These are phyloP conservation scores for Sesbania bispinosa DNA, from an alignment of 306 rosid species.

Conservation along the genomic window DNA sequence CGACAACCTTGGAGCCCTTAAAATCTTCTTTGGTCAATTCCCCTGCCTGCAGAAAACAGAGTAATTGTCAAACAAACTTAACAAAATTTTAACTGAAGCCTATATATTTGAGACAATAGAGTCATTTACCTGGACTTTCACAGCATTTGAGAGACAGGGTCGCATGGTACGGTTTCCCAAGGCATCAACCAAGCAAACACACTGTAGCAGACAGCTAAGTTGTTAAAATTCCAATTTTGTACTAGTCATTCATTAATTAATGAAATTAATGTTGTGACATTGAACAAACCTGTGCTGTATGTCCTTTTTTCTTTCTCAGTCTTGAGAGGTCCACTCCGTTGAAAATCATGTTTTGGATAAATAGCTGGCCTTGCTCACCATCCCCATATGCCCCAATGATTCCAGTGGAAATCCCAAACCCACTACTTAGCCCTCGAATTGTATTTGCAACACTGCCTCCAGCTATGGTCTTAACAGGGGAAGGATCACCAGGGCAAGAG, in stretches of 20 bases:
- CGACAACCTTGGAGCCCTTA: slow-evolving; percentile 71
- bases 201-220: slow-evolving; percentile 39
- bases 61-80: background rate
- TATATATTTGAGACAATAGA: background rate
- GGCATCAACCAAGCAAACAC: slow-evolving; percentile 89
- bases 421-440: slow-evolving; percentile 67
- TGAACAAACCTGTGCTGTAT: slow-evolving; percentile 71
- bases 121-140: slow-evolving; percentile 64
- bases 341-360: slow-evolving; percentile 61
- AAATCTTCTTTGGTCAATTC: slow-evolving; percentile 72
- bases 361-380: slow-evolving; percentile 61
- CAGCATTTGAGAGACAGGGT: slow-evolving; percentile 83
- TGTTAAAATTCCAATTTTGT: slow-evolving; percentile 18
- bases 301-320: slow-evolving; percentile 63
- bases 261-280: background rate
- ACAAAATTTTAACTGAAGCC: background rate
- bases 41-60: slow-evolving; percentile 48
- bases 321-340: slow-evolving; percentile 67
- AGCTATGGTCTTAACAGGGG: slow-evolving; percentile 62
- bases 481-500: slow-evolving; percentile 27
- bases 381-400: slow-evolving; percentile 83
- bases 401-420: slow-evolving; percentile 68
- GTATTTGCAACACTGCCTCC: slow-evolving; percentile 95
- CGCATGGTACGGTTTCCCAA: slow-evolving; percentile 86
- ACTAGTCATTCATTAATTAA: background rate